These are phyloP conservation scores for Musa beccarii DNA, from an alignment of 176 grass and related monocot genomes.

Conservation along the genomic window DNA sequence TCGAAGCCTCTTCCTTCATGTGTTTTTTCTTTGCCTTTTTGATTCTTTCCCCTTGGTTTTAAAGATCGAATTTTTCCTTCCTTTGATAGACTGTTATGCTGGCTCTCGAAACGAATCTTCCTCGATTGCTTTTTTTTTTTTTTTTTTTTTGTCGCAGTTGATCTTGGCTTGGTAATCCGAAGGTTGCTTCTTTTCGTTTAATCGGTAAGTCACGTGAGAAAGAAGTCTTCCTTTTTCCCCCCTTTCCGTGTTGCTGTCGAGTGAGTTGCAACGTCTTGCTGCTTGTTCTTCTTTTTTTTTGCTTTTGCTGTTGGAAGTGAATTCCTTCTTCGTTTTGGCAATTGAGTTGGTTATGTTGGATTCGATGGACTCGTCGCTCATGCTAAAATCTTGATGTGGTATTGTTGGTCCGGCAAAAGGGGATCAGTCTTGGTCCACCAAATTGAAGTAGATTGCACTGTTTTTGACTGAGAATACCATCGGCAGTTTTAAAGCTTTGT, in stretches of 20 bases:
- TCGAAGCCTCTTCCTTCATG: too few species aligned
- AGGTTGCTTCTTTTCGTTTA: background rate
- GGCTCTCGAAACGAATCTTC: background rate
- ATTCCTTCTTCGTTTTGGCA: too few species aligned
- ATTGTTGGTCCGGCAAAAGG: too few species aligned
- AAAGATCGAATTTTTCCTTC: background rate
- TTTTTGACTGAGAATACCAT: too few species aligned
- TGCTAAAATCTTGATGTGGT: too few species aligned
- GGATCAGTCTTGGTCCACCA: too few species aligned
- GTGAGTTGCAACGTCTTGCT: background rate
- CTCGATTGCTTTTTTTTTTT: background rate
- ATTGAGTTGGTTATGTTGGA: too few species aligned
- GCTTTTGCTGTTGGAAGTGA: too few species aligned
- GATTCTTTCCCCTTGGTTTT: background rate
- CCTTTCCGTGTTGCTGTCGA: background rate
- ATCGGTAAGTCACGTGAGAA: background rate
- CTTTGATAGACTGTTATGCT: background rate
- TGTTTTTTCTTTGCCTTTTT: background rate
- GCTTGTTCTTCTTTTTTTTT: background rate
- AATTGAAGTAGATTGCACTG: too few species aligned
- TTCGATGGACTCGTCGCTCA: too few species aligned
- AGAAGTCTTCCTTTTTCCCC: too few species aligned
- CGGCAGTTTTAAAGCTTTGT: too few species aligned
- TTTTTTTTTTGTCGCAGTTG: background rate
- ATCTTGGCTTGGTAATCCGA: background rate